Conservation (phyloP, 306 rosid genomes). For the Corylus americana region DNA sequence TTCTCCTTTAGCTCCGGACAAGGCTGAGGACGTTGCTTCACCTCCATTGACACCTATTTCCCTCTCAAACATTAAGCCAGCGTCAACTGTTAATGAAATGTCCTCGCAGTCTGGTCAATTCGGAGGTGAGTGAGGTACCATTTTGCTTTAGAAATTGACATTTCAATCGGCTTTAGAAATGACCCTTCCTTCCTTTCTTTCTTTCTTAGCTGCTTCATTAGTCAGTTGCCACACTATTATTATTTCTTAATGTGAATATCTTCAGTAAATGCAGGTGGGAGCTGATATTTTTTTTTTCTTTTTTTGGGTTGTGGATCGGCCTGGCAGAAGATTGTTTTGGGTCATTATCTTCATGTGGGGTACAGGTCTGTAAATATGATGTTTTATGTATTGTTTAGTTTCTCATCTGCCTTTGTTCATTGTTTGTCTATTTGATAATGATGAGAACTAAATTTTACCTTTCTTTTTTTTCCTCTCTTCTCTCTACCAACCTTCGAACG, state of each 20-base stretch:
- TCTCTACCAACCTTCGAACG: too few species aligned
- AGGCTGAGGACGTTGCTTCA: conserved; percentile 59
- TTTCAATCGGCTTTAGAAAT: neutral
- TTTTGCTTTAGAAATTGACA: conserved; percentile 15
- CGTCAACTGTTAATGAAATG: conserved; percentile 47
- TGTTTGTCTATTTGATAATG: conserved; percentile 38
- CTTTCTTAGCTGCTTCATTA: neutral
- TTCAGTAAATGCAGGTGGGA: conserved; percentile 82
- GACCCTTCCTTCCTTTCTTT: neutral
- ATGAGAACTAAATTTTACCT: conserved; percentile 59
- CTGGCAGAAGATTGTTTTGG: conserved; percentile 38
- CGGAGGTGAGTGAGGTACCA: conserved; percentile 54
- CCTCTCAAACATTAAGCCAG: conserved; percentile 37
- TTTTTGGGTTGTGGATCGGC: conserved; percentile 26
- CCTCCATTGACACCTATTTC: conserved; percentile 76
- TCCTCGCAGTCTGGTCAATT: conserved; percentile 61
- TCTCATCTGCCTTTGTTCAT: conserved; percentile 55
- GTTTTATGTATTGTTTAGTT: conserved; percentile 56
- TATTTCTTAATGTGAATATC: conserved; percentile 40
- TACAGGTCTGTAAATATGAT: conserved; percentile 56
- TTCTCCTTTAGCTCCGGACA: conserved; percentile 55
- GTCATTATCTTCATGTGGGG: conserved; percentile 31
- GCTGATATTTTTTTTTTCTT: conserved; percentile 33
- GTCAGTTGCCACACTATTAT: neutral
- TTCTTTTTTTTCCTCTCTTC: neutral